Evolutionary conservation across 225 moss, liverwort and hornwort species (phyloP), one percentile per base, ranked within the genome.

Genomic region (Polytrichum commune): DNA sequence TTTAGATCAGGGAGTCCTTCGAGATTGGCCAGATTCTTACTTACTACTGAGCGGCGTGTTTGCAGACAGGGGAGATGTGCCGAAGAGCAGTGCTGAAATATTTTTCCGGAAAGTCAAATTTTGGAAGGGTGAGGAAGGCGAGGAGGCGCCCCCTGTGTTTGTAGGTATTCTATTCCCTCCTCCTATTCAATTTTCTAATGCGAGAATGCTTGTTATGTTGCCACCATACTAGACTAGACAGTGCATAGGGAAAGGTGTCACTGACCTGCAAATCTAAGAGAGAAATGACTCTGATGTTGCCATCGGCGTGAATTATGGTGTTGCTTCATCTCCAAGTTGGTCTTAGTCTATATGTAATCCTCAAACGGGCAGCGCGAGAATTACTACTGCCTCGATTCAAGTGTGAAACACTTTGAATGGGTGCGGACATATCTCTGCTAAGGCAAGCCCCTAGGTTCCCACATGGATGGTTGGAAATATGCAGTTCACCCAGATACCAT

Each of bases 141-240:
- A 98, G 84, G 98, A 98, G 80, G 98, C 98, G n/a, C 98, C 98
- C n/a, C 98, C 98, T 90, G 95, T 98, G 79, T 98, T 98, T 91
- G 95, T 98, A 91, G 90, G 98, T 93, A 87, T 90, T 90, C 91
- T 24, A 69, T 71, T 72, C 88, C 80, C 60, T 74, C 75, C 23
- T 72, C 6, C 38, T 53, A 26, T 62, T 5, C 54, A 77, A 24
- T 24, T 2, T 63, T 68, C 7, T 18, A 23, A 66, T 19, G 38
- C 13, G 53, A 65, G 75, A 10, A 69, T 75, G n/a, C 18, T 62
- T 72, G 54, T 67, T 29, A 5, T 61, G 13, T 27, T 28, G 27
- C 54, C 27, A 62, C 2, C 54, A 61, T 61, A 32, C 22, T 28
- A 29, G 16, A 46, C 13, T 46, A 46, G 46, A 46, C 38, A 46